Evolutionary conservation across 1,284 basidiomycete species (phyloP).

Genomic region (Gymnopus androsaceus): DNA sequence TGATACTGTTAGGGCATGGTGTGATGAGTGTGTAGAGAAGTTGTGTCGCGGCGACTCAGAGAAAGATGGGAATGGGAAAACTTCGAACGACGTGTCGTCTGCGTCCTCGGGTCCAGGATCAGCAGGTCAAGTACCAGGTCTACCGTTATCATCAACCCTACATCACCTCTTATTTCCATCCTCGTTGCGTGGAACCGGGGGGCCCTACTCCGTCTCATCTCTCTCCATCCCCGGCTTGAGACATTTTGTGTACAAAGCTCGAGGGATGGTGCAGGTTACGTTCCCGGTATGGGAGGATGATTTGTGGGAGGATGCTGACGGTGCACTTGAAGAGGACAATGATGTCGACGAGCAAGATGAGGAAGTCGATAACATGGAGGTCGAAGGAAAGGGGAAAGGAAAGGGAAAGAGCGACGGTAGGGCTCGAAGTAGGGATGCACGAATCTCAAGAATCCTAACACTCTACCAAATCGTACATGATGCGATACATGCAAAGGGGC

Average conservation of each 20-base stretch:
- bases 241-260: conserved; percentile 94
- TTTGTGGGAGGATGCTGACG: not conserved
- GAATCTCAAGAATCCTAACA: too few relatives aligned
- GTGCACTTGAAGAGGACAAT: too few relatives aligned
- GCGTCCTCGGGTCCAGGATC: not conserved
- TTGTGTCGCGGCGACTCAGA: too few relatives aligned
- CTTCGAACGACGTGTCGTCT: not conserved
- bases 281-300: conserved; percentile 75
- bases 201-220: conserved; percentile 61
- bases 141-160: not conserved
- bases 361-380: not conserved
- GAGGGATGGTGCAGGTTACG: conserved; percentile 86
- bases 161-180: not conserved
- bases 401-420: not conserved
- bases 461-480: conserved; percentile 86
- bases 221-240: conserved; percentile 85
- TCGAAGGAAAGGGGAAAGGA: not conserved
- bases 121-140: not conserved
- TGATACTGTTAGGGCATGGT: conserved; percentile 71
- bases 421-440: too few relatives aligned
- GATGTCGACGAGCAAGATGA: not conserved
- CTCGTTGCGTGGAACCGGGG: not conserved
- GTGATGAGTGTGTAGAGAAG: conserved; percentile 49
- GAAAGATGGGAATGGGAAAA: too few relatives aligned
- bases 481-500: conserved; percentile 72